Conservation (phyloP, 192 early-diverging fungal species). For the Phycomyces nitens region DNA sequence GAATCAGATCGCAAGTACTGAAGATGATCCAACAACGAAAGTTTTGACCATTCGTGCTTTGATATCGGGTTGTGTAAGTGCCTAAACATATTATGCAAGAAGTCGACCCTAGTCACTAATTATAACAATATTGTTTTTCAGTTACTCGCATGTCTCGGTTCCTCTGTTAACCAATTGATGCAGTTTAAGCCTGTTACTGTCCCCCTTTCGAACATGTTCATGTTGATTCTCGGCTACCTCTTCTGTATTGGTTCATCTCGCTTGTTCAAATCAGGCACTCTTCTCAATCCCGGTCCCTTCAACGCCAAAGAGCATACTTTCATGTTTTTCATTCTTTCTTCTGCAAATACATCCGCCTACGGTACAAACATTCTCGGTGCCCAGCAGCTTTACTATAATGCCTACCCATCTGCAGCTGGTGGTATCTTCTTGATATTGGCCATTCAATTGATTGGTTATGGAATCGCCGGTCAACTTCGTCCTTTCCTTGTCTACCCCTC, state of each 20-base stretch:
- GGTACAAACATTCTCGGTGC: no score
- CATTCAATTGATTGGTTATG: no score
- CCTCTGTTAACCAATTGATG: constrained; percentile 70
- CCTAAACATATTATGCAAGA: no score
- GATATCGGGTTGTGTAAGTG: constrained; percentile 54
- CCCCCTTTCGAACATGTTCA: constrained; percentile 59
- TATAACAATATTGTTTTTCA: no score
- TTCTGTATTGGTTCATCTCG: constrained; percentile 60
- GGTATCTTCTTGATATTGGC: constrained; percentile 32
- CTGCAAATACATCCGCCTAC: constrained; percentile 59
- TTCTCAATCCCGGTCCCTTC: constrained; percentile 41
- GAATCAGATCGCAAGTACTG: no score
- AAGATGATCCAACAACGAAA: constrained; percentile 57
- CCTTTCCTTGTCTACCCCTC: constrained; percentile 46
- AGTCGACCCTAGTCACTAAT: background rate
- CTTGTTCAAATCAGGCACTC: constrained; percentile 46
- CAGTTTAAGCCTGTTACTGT: constrained; percentile 78
- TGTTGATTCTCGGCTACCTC: constrained; percentile 70
- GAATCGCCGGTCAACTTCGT: constrained; percentile 49
- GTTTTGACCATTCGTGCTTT: constrained; percentile 65
- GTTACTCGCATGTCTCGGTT: constrained; percentile 47
- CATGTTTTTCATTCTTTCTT: constrained; percentile 58
- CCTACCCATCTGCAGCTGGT: constrained; percentile 47
- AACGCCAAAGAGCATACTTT: constrained; percentile 31
- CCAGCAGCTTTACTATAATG: constrained; percentile 62